These are phyloP conservation scores for Sclerospora graminicola DNA, from an alignment of 352 stramenopile genomes.

Conservation along the genomic window DNA sequence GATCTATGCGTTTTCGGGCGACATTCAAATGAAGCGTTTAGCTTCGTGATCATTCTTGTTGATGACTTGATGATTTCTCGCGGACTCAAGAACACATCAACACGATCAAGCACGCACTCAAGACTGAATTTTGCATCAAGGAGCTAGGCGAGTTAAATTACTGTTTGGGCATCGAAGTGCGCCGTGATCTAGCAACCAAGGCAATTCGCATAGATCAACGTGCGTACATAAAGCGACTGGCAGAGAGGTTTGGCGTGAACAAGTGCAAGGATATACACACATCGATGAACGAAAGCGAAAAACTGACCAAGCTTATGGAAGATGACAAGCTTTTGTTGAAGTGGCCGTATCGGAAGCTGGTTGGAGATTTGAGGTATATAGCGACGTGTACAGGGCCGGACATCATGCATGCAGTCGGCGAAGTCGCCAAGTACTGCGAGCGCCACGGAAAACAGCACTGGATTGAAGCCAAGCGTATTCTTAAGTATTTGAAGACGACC, in stretches of 20 bases:
- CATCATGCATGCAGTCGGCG: too few species aligned
- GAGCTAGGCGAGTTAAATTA: neutral
- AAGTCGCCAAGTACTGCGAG: too few species aligned
- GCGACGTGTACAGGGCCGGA: neutral
- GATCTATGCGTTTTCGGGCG: conserved; percentile 5
- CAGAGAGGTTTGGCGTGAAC: too few species aligned
- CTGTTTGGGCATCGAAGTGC: neutral
- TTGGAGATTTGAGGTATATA: neutral
- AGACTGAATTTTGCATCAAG: neutral
- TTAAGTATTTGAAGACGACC: too few species aligned
- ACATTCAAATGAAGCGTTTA: neutral
- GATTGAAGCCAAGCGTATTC: neutral
- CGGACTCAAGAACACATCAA: neutral
- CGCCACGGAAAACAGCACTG: neutral
- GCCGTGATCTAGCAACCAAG: neutral
- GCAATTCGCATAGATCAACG: neutral
- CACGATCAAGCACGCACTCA: neutral
- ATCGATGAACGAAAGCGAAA: too few species aligned
- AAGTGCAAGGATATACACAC: too few species aligned
- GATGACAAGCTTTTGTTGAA: neutral
- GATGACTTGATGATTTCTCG: neutral
- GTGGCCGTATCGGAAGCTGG: too few species aligned
- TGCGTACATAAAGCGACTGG: neutral
- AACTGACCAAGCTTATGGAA: neutral
- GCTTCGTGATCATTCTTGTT: neutral